Evolutionary conservation across 2,329 filamentous ascomycete genomes (phyloP).

Genomic region (Trichoderma asperellum): DNA sequence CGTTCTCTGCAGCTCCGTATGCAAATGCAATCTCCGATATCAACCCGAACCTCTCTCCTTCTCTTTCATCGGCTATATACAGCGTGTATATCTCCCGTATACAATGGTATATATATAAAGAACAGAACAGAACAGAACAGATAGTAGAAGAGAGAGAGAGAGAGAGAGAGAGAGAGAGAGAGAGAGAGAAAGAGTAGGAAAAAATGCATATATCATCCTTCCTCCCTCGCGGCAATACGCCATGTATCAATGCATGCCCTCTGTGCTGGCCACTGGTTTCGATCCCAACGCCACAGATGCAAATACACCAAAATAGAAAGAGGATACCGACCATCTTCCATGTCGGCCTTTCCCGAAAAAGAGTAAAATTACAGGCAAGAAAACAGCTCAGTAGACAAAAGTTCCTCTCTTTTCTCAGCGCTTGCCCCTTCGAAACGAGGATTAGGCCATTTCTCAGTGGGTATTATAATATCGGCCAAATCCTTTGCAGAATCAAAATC

Average conservation of each 20-base stretch:
- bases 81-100: constrained; percentile 11
- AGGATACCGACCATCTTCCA: background rate
- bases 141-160: background rate
- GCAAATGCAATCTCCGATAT: background rate
- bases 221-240: background rate
- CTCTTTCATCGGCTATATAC: constrained; percentile 10
- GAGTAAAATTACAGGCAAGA: background rate
- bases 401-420: background rate
- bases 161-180: background rate
- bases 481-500: constrained; percentile 10
- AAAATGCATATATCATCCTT: background rate
- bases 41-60: background rate
- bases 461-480: constrained; percentile 23
- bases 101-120: constrained; percentile 16
- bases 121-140: background rate
- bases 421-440: background rate
- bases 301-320: constrained; percentile 7
- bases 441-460: constrained; percentile 8
- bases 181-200: background rate
- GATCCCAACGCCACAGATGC: constrained; percentile 27
- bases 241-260: constrained; percentile 14
- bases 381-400: constrained; percentile 1
- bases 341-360: background rate
- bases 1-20: background rate
- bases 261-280: constrained; percentile 17